These are phyloP conservation scores for Trifolium pratense DNA, from an alignment of 306 rosid species.

Conservation along the genomic window DNA sequence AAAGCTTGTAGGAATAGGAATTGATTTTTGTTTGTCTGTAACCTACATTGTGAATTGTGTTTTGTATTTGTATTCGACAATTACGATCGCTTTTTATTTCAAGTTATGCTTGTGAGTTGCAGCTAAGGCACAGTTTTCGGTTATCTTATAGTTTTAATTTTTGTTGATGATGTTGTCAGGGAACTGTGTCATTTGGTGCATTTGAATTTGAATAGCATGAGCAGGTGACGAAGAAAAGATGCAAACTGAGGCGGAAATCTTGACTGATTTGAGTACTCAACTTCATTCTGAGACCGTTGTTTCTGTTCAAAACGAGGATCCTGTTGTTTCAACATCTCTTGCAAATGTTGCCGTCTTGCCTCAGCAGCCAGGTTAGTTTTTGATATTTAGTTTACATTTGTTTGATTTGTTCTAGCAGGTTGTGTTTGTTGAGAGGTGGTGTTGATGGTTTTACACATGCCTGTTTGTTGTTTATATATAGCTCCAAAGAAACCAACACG, in stretches of 20 bases:
- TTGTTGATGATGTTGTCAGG: slow-evolving; percentile 36
- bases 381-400: neutral
- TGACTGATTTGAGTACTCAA: slow-evolving; percentile 50
- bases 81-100: neutral
- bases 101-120: slow-evolving; percentile 28
- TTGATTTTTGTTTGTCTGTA: slow-evolving; percentile 31
- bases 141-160: neutral
- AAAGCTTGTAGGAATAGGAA: slow-evolving; percentile 27
- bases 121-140: slow-evolving; percentile 15
- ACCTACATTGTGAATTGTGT: slow-evolving; percentile 44
- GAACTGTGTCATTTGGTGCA: slow-evolving; percentile 34
- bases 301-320: slow-evolving; percentile 63
- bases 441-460: slow-evolving; percentile 21
- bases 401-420: neutral
- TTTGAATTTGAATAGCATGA: slow-evolving; percentile 37
- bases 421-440: slow-evolving; percentile 35
- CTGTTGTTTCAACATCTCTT: slow-evolving; percentile 50
- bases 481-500: slow-evolving; percentile 85
- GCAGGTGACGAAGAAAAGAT: slow-evolving; percentile 42
- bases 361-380: slow-evolving; percentile 64
- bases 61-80: slow-evolving; percentile 1
- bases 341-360: slow-evolving; percentile 44
- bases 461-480: slow-evolving; percentile 40
- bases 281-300: slow-evolving; percentile 49
- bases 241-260: slow-evolving; percentile 58